A percentile compares a stretch with the other conserved stretches of the same genome.
These are phyloP conservation scores for Leucocoprinus sp. DNA, from an alignment of 768 basidiomycete genomes.

Conservation along the genomic window DNA sequence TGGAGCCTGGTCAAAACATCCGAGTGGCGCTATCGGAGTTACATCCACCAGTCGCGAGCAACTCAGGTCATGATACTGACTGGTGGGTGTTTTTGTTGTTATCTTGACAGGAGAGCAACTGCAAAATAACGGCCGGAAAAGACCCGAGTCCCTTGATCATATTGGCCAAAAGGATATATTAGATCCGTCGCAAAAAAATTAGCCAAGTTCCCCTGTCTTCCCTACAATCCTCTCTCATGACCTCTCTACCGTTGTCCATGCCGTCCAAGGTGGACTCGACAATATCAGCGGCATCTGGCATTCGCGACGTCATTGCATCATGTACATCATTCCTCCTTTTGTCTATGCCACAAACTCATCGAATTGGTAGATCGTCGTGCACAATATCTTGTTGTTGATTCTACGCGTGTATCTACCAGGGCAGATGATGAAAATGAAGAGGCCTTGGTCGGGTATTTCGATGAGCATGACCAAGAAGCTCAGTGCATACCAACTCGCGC, in stretches of 20 bases:
- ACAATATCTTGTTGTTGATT: constrained; percentile 57
- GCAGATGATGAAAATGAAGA: constrained; percentile 28
- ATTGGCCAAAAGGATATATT: constrained; percentile 2
- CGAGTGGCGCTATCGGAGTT: neutral
- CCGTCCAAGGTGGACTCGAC: constrained; percentile 11
- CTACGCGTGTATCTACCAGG: constrained; percentile 43
- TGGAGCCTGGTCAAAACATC: neutral
- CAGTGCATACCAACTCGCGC: neutral
- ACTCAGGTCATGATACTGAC: neutral
- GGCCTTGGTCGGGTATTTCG: constrained; percentile 12
- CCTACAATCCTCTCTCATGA: constrained; percentile 7
- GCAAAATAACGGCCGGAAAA: neutral
- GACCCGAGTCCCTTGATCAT: constrained; percentile 2
- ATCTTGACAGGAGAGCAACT: neutral
- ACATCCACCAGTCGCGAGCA: neutral
- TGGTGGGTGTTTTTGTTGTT: neutral
- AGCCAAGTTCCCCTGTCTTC: neutral
- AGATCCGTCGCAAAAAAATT: constrained; percentile 2
- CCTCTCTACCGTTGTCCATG: constrained; percentile 12
- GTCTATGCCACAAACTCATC: neutral
- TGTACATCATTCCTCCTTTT: constrained; percentile 8
- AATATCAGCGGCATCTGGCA: constrained; percentile 11
- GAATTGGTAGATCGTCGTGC: constrained; percentile 49
- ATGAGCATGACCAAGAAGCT: constrained; percentile 12
- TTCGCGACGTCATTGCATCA: constrained; percentile 15